Conservation (phyloP, 1,284 basidiomycete genomes). For the Trametes pubescens region DNA sequence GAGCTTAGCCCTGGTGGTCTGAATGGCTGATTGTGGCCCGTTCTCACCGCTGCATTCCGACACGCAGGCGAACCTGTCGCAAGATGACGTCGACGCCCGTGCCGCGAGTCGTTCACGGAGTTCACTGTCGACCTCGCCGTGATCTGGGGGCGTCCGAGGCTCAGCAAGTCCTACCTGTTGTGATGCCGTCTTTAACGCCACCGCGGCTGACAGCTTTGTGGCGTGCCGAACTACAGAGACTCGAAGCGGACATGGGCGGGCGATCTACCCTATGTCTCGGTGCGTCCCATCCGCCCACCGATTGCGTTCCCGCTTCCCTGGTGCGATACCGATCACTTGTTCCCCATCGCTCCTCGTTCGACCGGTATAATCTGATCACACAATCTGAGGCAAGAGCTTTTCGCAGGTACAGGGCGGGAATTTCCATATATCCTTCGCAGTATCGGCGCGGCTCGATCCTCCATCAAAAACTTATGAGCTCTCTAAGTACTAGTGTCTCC, state of each 20-base stretch:
- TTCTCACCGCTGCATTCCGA: constrained; percentile 29
- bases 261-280: not conserved
- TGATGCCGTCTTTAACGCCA: not conserved
- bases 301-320: not conserved
- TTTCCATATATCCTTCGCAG: not conserved
- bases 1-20: constrained; percentile 8
- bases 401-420: not conserved
- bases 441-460: not conserved
- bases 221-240: not conserved
- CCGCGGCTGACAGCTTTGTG: constrained; percentile 7
- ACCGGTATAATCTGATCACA: constrained; percentile 1
- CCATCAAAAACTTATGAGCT: not conserved
- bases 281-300: not conserved
- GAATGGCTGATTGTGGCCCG: not conserved
- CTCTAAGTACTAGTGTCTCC: constrained; percentile 6
- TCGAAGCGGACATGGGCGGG: not conserved
- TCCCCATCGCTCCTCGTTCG: not conserved
- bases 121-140: not conserved
- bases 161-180: not conserved
- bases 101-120: not conserved
- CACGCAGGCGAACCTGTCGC: constrained; percentile 17
- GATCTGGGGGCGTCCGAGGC: constrained; percentile 1
- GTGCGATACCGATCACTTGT: constrained; percentile 10
- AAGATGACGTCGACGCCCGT: constrained; percentile 28
- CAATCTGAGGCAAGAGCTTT: constrained; percentile 6